A percentile compares a stretch with the other conserved stretches of the same genome.
Evolutionary conservation across 495 filamentous ascomycete genomes (phyloP).

Genomic region (Echria macrotheca): DNA sequence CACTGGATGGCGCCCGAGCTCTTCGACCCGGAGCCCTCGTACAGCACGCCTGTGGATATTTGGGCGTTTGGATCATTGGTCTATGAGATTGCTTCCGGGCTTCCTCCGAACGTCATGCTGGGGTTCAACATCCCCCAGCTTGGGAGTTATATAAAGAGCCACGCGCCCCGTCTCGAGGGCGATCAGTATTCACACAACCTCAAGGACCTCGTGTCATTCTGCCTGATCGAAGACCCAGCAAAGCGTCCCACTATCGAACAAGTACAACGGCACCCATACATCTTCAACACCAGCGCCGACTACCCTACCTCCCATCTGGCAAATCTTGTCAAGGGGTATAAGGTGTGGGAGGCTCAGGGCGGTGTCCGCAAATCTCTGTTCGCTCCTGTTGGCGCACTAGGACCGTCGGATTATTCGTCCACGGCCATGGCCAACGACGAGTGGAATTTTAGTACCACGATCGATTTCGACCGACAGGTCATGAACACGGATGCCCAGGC

Average conservation of each 20-base stretch:
- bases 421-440: slow-evolving; percentile 53
- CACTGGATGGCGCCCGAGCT: slow-evolving; percentile 98
- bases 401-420: slow-evolving; percentile 36
- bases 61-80: slow-evolving; percentile 93
- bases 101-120: slow-evolving; percentile 61
- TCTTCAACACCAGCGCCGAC: slow-evolving; percentile 54
- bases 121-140: slow-evolving; percentile 48
- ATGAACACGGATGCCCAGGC: slow-evolving; percentile 42
- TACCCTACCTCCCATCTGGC: slow-evolving; percentile 65
- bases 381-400: slow-evolving; percentile 65
- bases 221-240: slow-evolving; percentile 67
- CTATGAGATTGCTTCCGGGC: slow-evolving; percentile 85
- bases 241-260: slow-evolving; percentile 66
- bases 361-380: slow-evolving; percentile 83
- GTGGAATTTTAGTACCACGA: slow-evolving; percentile 91
- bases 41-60: slow-evolving; percentile 75
- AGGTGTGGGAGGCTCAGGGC: slow-evolving; percentile 78
- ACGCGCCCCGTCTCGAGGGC: slow-evolving; percentile 65
- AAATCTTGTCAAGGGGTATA: slow-evolving; percentile 75
- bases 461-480: slow-evolving; percentile 67
- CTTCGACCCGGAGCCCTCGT: slow-evolving; percentile 50
- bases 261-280: slow-evolving; percentile 59
- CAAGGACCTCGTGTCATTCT: slow-evolving; percentile 71
- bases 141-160: slow-evolving; percentile 56
- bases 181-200: slow-evolving; percentile 71